Conservation (phyloP, 164 flowering plant species). For the Pachysandra terminalis region DNA sequence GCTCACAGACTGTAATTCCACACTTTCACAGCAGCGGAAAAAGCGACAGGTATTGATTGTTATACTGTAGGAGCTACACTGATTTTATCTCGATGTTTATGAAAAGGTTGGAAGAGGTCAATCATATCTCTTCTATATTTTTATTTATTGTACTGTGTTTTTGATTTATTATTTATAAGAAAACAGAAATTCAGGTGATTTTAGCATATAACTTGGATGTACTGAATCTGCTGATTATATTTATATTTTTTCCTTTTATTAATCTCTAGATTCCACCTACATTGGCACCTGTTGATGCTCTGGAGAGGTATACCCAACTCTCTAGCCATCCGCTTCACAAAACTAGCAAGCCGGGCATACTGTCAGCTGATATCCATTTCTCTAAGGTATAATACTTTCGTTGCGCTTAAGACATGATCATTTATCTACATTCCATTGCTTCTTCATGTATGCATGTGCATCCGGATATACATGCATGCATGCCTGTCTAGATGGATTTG, state of each 20-base stretch:
- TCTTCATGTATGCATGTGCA: neutral
- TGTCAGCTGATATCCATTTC: conserved; percentile 65
- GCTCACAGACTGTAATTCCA: conserved; percentile 81
- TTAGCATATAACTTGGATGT: neutral
- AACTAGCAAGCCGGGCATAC: conserved; percentile 89
- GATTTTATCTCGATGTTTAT: neutral
- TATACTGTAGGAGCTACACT: neutral
- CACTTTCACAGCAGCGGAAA: conserved; percentile 86
- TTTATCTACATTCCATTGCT: neutral
- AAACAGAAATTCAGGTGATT: neutral
- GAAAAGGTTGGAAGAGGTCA: neutral
- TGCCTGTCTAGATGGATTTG: neutral
- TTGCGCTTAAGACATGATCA: neutral
- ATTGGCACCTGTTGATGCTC: conserved; percentile 68
- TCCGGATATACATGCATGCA: neutral
- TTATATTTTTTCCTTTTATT: neutral
- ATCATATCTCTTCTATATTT: neutral
- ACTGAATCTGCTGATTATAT: no score
- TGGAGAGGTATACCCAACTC: conserved; percentile 86
- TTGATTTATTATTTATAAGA: neutral
- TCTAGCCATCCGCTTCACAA: conserved; percentile 96
- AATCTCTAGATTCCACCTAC: conserved; percentile 62
- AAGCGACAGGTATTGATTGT: conserved; percentile 70
- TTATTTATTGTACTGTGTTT: neutral
- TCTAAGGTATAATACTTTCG: conserved; percentile 55